Conservation (phyloP, 345 rosid species). For the Arabis hirsuta region DNA sequence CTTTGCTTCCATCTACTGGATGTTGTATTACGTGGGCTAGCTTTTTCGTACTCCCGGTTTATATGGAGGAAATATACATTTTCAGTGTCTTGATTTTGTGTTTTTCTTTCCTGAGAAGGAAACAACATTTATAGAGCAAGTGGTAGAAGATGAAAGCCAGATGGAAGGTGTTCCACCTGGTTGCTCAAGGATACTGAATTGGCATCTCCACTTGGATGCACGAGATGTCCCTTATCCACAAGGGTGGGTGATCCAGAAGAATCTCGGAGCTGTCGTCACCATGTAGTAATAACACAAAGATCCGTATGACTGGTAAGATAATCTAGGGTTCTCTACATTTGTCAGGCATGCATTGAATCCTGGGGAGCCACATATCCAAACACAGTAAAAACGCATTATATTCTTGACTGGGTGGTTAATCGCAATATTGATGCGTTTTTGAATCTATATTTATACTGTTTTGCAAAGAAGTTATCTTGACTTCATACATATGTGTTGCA, state of each 20-base stretch:
- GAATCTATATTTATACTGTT: background rate
- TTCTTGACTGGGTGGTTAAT: background rate
- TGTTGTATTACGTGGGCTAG: too few relatives aligned
- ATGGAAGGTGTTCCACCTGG: constrained; percentile 80
- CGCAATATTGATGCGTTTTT: background rate
- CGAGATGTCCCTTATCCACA: constrained; percentile 62
- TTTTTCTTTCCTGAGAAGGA: constrained; percentile 53
- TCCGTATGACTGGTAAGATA: constrained; percentile 38
- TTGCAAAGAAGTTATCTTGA: background rate
- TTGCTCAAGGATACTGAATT: constrained; percentile 79
- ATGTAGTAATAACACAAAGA: constrained; percentile 42
- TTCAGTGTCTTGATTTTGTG: background rate
- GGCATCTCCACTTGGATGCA: constrained; percentile 91
- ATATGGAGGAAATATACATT: too few relatives aligned
- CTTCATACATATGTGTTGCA: background rate
- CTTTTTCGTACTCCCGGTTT: too few relatives aligned
- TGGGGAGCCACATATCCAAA: background rate
- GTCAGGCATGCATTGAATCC: background rate
- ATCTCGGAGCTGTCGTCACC: constrained; percentile 62
- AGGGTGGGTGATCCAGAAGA: constrained; percentile 73
- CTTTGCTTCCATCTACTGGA: too few relatives aligned
- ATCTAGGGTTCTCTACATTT: constrained; percentile 12
- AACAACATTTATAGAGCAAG: constrained; percentile 88
- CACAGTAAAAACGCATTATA: background rate
- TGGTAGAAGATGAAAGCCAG: constrained; percentile 89